A percentile compares a stretch with the other conserved stretches of the same genome.
Conservation (phyloP, 2,329 filamentous ascomycete species). For the Colletotrichum somersetense region DNA sequence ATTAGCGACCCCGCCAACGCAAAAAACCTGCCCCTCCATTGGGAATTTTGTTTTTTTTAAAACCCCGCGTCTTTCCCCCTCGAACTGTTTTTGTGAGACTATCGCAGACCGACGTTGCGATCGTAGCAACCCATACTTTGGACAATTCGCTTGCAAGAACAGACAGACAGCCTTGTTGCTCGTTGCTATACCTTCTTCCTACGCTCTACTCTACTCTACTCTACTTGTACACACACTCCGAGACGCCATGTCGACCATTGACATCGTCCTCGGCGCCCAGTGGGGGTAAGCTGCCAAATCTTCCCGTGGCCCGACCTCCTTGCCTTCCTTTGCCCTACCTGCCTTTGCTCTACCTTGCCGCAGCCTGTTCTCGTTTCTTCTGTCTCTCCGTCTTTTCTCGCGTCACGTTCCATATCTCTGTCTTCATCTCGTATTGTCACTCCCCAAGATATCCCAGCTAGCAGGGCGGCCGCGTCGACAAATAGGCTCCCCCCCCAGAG, state of each 20-base stretch:
- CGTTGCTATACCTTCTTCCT: slow-evolving; percentile 27
- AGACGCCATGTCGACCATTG: slow-evolving; percentile 45
- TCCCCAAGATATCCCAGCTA: not conserved
- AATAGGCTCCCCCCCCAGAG: not conserved
- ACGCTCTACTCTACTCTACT: not conserved
- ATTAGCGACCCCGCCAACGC: slow-evolving; percentile 34
- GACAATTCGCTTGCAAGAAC: slow-evolving; percentile 24
- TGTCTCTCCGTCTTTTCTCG: not conserved
- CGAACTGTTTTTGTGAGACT: slow-evolving; percentile 40
- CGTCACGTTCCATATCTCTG: not conserved
- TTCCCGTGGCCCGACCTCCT: slow-evolving; percentile 38
- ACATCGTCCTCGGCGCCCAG: slow-evolving; percentile 54
- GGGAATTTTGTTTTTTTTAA: slow-evolving; percentile 39
- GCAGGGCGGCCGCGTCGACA: slow-evolving; percentile 7
- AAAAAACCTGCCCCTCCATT: slow-evolving; percentile 43
- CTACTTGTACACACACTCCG: not conserved
- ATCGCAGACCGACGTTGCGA: slow-evolving; percentile 43
- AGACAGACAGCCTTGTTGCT: not conserved
- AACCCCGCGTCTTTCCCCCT: slow-evolving; percentile 40
- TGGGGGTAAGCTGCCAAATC: slow-evolving; percentile 51
- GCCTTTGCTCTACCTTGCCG: slow-evolving; percentile 39
- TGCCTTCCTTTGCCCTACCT: slow-evolving; percentile 22
- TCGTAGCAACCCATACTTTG: slow-evolving; percentile 41
- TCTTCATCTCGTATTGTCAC: not conserved
- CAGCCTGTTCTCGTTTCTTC: slow-evolving; percentile 21